A percentile compares a stretch with the other conserved stretches of the same genome.
Conservation (phyloP, 441 rosid genomes). For the Croton laevigatus region DNA sequence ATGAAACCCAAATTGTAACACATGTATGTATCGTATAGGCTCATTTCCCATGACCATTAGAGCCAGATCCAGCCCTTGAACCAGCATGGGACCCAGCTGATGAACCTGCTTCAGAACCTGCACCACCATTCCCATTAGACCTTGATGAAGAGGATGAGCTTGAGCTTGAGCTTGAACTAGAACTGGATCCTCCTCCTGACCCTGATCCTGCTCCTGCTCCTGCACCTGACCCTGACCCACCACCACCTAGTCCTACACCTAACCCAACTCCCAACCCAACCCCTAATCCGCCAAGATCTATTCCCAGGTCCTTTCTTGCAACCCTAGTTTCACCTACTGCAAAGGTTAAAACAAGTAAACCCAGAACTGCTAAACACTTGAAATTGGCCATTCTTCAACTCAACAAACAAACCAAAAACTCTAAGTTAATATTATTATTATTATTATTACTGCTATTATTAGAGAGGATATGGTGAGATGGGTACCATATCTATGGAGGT, state of each 20-base stretch:
- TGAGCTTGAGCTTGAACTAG: constrained; percentile 42
- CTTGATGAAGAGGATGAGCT: constrained; percentile 50
- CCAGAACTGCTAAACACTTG: constrained; percentile 35
- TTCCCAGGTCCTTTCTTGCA: constrained; percentile 56
- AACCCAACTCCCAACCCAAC: constrained; percentile 49
- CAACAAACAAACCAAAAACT: constrained; percentile 4
- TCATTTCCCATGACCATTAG: constrained; percentile 22
- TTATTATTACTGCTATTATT: not conserved
- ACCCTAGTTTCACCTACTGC: constrained; percentile 41
- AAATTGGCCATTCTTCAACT: constrained; percentile 29
- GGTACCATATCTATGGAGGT: not conserved
- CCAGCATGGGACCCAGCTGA: constrained; percentile 70
- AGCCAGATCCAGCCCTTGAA: constrained; percentile 64
- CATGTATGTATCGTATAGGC: too few relatives aligned
- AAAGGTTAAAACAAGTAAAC: constrained; percentile 36
- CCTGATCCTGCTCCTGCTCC: constrained; percentile 46
- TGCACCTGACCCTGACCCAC: constrained; percentile 56
- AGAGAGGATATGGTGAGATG: not conserved
- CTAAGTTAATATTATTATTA: not conserved
- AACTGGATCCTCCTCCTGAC: constrained; percentile 42
- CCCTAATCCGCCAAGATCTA: constrained; percentile 63
- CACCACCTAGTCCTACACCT: constrained; percentile 61
- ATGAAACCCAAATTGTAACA: too few relatives aligned
- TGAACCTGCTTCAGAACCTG: constrained; percentile 62
- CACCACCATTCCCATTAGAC: constrained; percentile 30